Conservation (phyloP, 2,329 filamentous ascomycete genomes). For the Penicillium verrucosum region DNA sequence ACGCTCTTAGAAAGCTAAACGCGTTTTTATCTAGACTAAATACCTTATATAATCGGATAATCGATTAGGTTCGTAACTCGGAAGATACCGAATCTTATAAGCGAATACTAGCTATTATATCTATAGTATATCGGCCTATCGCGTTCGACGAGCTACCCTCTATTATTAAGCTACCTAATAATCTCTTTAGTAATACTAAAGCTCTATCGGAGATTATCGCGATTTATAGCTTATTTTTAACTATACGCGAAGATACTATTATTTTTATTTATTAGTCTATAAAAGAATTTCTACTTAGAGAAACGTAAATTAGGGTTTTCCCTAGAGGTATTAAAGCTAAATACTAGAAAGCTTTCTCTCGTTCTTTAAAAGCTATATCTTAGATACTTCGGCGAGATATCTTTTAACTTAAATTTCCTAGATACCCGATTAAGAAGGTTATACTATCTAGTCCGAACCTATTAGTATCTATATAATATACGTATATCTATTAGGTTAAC, state of each 20-base stretch:
- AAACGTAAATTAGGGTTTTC: constrained; percentile 23
- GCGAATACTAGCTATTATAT: neutral
- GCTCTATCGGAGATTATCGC: constrained; percentile 12
- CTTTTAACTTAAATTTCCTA: too few species aligned
- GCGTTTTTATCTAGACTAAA: constrained; percentile 5
- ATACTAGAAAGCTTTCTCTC: constrained; percentile 33
- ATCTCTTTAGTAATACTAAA: neutral
- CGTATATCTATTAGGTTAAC: too few species aligned
- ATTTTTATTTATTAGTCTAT: constrained; percentile 29
- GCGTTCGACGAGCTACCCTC: neutral
- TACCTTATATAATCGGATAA: constrained; percentile 21
- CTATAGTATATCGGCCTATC: neutral
- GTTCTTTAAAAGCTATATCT: constrained; percentile 35
- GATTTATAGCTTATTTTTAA: constrained; percentile 26
- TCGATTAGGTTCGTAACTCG: constrained; percentile 23
- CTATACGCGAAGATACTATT: constrained; percentile 12
- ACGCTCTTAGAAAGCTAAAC: neutral
- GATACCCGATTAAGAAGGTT: too few species aligned
- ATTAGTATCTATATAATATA: too few species aligned
- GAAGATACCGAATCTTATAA: neutral
- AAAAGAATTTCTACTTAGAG: constrained; percentile 18
- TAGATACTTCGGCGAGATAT: constrained; percentile 24
- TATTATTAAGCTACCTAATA: neutral
- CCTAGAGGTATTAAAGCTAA: constrained; percentile 16
- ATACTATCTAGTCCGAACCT: too few species aligned